Evolutionary conservation across 2,329 filamentous ascomycete species (phyloP).

Genomic region (Diaporthe longicolla): DNA sequence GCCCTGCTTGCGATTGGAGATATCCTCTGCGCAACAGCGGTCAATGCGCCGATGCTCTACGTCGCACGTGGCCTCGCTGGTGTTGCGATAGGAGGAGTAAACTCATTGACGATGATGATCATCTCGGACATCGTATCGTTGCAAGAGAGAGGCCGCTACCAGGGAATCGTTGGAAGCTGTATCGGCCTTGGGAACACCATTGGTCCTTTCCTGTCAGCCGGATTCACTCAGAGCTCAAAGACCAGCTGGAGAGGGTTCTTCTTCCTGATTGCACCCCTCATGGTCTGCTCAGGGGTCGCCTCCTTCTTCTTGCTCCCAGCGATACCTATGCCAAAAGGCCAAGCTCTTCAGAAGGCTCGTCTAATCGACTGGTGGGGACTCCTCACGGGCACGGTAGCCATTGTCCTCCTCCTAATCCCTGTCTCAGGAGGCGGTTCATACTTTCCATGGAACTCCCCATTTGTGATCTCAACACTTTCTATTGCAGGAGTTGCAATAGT

Average conservation of each 20-base stretch:
- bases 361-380: conserved; percentile 68
- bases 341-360: conserved; percentile 58
- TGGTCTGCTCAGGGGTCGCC: conserved; percentile 57
- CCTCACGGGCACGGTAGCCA: conserved; percentile 61
- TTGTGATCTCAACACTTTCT: conserved; percentile 70
- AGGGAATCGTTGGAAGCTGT: conserved; percentile 59
- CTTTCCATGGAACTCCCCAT: conserved; percentile 65
- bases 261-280: conserved; percentile 62
- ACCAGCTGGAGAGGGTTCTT: conserved; percentile 51
- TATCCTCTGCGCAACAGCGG: conserved; percentile 51
- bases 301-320: conserved; percentile 63
- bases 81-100: conserved; percentile 54
- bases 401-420: conserved; percentile 69
- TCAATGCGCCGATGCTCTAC: conserved; percentile 52
- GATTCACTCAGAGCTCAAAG: conserved; percentile 54
- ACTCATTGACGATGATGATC: conserved; percentile 55
- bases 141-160: conserved; percentile 50
- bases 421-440: conserved; percentile 69
- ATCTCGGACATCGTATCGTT: conserved; percentile 55
- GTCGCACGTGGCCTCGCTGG: conserved; percentile 53
- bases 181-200: conserved; percentile 61
- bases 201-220: conserved; percentile 62
- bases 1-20: conserved; percentile 50
- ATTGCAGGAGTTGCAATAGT: conserved; percentile 62
- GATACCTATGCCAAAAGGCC: conserved; percentile 57